phyloP scores from a whole-genome alignment of 768 basidiomycete species.

The Calocybe cyanea region DNA sequence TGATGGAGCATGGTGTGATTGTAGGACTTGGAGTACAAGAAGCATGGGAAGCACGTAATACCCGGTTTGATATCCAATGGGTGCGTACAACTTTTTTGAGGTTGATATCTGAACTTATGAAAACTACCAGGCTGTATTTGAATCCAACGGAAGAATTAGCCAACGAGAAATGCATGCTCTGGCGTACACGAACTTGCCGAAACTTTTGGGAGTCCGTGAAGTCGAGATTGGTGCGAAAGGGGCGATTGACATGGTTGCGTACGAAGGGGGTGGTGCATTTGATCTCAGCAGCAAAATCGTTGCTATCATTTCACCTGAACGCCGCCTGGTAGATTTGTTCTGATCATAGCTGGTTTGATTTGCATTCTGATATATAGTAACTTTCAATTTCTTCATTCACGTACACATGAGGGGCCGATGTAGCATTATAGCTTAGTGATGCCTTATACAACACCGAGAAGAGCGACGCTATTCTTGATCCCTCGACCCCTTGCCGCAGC shows the following conservation, averaged over 20 bases:
- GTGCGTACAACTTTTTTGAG: conserved; percentile 28
- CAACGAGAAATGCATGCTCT: conserved; percentile 38
- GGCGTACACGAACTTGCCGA: conserved; percentile 43
- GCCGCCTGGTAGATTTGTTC: conserved; percentile 48
- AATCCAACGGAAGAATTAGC: conserved; percentile 41
- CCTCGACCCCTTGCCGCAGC: conserved; percentile 69
- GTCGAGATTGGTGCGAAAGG: conserved; percentile 30
- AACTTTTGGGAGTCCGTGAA: conserved; percentile 33
- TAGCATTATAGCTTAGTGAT: too few relatives aligned
- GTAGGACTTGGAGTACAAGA: conserved; percentile 69
- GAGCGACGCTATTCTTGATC: conserved; percentile 59
- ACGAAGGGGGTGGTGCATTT: conserved; percentile 55
- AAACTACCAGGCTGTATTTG: conserved; percentile 36
- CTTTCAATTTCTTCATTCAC: conserved; percentile 16
- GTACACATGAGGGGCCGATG: too few relatives aligned
- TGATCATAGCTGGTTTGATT: conserved; percentile 12
- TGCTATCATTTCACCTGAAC: conserved; percentile 52
- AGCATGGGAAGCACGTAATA: conserved; percentile 71
- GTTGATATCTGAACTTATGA: conserved; percentile 1
- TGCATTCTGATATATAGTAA: conserved; percentile 9
- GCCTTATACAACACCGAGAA: conserved; percentile 55
- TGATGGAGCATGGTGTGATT: conserved; percentile 72
- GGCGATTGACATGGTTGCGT: conserved; percentile 56
- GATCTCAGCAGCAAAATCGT: conserved; percentile 51
- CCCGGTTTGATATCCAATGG: conserved; percentile 78